These are phyloP conservation scores for Kuraishia molischiana DNA, from an alignment of 805 yeast species.

Conservation along the genomic window DNA sequence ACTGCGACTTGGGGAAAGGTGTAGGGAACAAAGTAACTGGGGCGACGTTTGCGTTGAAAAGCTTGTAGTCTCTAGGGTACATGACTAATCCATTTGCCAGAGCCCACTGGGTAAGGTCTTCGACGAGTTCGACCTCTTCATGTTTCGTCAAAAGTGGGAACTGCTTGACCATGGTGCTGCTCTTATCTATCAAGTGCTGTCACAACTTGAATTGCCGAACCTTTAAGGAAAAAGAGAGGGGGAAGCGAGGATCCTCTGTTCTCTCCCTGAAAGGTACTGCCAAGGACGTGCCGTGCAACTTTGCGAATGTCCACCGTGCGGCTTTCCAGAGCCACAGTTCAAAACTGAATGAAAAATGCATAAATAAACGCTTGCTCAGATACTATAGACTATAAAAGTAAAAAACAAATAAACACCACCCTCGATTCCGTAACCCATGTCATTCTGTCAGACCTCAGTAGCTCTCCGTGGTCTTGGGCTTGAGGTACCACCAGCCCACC, in stretches of 20 bases:
- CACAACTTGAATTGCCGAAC: too few species aligned
- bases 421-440: background rate
- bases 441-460: background rate
- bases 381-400: background rate
- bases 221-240: too few species aligned
- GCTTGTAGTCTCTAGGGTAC: constrained; percentile 52
- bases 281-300: too few species aligned
- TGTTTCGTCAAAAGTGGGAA: background rate
- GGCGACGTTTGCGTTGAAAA: constrained; percentile 46
- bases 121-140: constrained; percentile 21
- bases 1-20: constrained; percentile 65
- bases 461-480: constrained; percentile 1
- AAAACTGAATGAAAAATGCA: too few species aligned
- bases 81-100: constrained; percentile 74
- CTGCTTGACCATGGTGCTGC: background rate
- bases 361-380: too few species aligned
- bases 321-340: too few species aligned
- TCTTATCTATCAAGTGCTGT: background rate
- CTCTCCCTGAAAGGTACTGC: too few species aligned
- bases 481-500: constrained; percentile 3
- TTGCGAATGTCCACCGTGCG: too few species aligned
- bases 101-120: constrained; percentile 61
- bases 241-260: too few species aligned
- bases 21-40: constrained; percentile 91
- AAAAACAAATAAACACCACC: background rate